Conservation (phyloP, 2,329 filamentous ascomycete species). For the Colletotrichum truncatum region DNA sequence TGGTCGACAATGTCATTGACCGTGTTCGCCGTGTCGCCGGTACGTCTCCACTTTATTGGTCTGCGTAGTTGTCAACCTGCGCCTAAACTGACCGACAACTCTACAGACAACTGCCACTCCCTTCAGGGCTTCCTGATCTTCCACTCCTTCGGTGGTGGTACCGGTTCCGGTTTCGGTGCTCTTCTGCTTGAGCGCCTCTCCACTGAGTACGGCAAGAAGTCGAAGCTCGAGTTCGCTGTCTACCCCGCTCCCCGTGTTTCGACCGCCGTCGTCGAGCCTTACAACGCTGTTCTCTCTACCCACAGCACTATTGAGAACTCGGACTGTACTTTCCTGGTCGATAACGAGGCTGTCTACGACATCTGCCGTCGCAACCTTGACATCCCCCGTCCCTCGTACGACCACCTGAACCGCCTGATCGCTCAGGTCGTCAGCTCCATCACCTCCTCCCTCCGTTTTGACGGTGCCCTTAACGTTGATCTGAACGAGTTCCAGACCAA, state of each 20-base stretch:
- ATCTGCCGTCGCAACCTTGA: constrained; percentile 79
- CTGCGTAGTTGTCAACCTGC: not conserved
- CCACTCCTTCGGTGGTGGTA: constrained; percentile 79
- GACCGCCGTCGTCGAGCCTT: constrained; percentile 77
- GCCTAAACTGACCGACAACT: constrained; percentile 31
- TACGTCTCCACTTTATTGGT: constrained; percentile 47
- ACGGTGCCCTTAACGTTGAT: constrained; percentile 78
- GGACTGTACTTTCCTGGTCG: constrained; percentile 81
- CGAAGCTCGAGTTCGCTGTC: constrained; percentile 78
- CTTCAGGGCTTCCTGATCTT: constrained; percentile 80
- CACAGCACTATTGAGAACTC: constrained; percentile 82
- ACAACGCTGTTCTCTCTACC: constrained; percentile 78
- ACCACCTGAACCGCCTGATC: constrained; percentile 78
- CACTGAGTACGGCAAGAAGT: constrained; percentile 81
- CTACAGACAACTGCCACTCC: constrained; percentile 74
- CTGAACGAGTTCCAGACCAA: constrained; percentile 84
- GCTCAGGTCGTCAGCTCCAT: constrained; percentile 80
- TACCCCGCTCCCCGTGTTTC: constrained; percentile 77
- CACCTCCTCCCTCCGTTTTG: constrained; percentile 76
- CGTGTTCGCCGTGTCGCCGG: constrained; percentile 75
- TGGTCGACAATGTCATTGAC: constrained; percentile 76
- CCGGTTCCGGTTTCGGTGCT: constrained; percentile 77
- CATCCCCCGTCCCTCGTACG: constrained; percentile 73
- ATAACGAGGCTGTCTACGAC: constrained; percentile 80
- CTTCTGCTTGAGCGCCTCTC: constrained; percentile 77